Base-by-base conservation (phyloP, 2,329 filamentous ascomycete genomes). In the Botryotinia narcissicola region DNA sequence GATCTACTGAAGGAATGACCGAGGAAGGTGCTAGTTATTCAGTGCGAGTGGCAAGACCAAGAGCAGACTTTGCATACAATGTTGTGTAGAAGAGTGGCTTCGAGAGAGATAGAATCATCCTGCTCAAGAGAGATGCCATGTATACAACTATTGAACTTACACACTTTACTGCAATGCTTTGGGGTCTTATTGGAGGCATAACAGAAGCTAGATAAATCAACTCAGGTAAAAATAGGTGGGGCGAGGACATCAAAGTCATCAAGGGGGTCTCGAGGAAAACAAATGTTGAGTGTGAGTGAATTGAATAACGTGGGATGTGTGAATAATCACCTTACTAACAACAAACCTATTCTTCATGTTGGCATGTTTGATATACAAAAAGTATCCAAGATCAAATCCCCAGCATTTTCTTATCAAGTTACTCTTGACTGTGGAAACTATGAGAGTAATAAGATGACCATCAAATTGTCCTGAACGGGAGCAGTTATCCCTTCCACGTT, bases 381-480 rank as follows among this genome's bases (percentile, higher is more conserved):
- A 48, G 46, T 2, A 48, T 48, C 20, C 46, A 48, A 48, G 22
- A 48, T 48, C 46, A 25, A 48, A 12, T 48, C 9, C 22, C 46
- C 46, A 48, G 22, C 9, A 2, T 0, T 48, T 48, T 10, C 44
- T 46, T 46, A 22, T 46, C 20, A 3, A 46, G 3, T 46, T 22
- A 10, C 44, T 46, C 3, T 20, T 8, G 7, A 46, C 7, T 22
- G 20, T 46, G 20, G 8, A 46, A 0, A 46, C 7, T 46, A 0
- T 16, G 3, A 46, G 8, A 0, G 44, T 22, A 0, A 22, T 22
- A 10, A 22, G 0, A 8, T 46, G 3, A 1, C 18, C 18, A 44
- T 44, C 5, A 44, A 8, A 46, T 46, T 22, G 2, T 22, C 20
- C 8, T 46, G 20, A 22, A 46, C 4, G 8, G 2, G 20, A 46